phyloP scores from a whole-genome alignment of 768 basidiomycete genomes.

The Erythrobasidium yunnanense region DNA sequence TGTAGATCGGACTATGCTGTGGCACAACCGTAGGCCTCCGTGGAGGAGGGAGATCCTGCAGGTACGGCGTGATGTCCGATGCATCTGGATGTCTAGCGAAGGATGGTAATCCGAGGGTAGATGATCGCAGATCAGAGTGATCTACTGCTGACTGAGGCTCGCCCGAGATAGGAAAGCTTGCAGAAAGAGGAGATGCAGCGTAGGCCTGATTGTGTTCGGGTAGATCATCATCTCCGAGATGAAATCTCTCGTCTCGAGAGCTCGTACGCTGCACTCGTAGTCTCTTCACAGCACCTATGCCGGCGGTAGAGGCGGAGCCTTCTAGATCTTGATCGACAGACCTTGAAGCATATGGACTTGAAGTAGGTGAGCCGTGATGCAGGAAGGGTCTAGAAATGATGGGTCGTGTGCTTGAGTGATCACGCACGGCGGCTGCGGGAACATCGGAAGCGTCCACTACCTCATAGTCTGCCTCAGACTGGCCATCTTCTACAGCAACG shows the following conservation, averaged over 20 bases:
- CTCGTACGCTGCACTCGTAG: slow-evolving; percentile 2
- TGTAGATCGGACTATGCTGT: neutral
- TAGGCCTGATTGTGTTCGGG: slow-evolving; percentile 4
- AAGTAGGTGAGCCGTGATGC: neutral
- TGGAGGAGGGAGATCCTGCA: neutral
- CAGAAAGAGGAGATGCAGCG: too few species aligned
- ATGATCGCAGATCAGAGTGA: neutral
- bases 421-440: too few species aligned
- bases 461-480: too few species aligned
- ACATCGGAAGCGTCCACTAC: too few species aligned
- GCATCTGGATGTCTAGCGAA: neutral
- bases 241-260: neutral
- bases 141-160: neutral
- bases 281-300: neutral
- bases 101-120: neutral
- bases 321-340: neutral
- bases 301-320: neutral
- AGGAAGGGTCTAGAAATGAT: neutral
- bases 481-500: too few species aligned
- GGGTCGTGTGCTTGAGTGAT: too few species aligned
- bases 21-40: neutral
- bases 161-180: neutral
- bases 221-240: slow-evolving; percentile 14
- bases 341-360: neutral
- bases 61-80: slow-evolving; percentile 4